These are phyloP conservation scores for Malus orientalis DNA, from an alignment of 306 rosid species.

Conservation along the genomic window DNA sequence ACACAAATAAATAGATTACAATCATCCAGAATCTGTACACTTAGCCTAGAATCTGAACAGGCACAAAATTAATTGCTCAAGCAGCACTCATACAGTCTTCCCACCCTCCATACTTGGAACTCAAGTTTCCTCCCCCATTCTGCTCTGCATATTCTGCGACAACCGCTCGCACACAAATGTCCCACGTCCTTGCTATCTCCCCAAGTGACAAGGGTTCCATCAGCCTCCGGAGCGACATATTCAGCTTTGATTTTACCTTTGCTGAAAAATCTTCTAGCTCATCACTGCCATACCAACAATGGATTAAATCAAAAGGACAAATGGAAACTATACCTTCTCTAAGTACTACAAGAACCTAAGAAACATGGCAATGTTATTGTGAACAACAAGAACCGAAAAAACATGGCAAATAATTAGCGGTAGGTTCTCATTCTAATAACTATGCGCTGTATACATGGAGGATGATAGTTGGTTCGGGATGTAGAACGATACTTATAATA, in stretches of 20 bases:
- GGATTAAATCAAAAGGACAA: neutral
- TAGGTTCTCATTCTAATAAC: too few relatives aligned
- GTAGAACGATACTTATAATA: too few relatives aligned
- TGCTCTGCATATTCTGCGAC: conserved; percentile 28
- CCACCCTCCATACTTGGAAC: conserved; percentile 41
- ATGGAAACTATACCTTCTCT: neutral
- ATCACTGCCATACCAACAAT: conserved; percentile 36
- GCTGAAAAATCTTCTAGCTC: conserved; percentile 66
- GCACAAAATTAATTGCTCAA: neutral
- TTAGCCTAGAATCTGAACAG: neutral
- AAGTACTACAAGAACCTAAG: too few relatives aligned
- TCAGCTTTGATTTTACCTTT: conserved; percentile 61
- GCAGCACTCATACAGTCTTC: conserved; percentile 12
- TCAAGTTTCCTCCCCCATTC: conserved; percentile 49
- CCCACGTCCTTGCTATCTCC: conserved; percentile 41
- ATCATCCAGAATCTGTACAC: neutral
- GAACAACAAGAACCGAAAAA: too few relatives aligned
- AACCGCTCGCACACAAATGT: conserved; percentile 28
- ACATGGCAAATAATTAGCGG: too few relatives aligned
- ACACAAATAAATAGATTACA: neutral
- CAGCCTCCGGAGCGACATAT: conserved; percentile 46
- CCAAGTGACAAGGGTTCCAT: conserved; percentile 26
- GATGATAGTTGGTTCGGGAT: too few relatives aligned
- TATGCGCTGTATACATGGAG: too few relatives aligned
- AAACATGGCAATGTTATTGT: too few relatives aligned